Evolutionary conservation across 305 asterid genomes (phyloP), one percentile per base, ranked within the genome.

Genomic region (Fraxinus latifolia): DNA sequence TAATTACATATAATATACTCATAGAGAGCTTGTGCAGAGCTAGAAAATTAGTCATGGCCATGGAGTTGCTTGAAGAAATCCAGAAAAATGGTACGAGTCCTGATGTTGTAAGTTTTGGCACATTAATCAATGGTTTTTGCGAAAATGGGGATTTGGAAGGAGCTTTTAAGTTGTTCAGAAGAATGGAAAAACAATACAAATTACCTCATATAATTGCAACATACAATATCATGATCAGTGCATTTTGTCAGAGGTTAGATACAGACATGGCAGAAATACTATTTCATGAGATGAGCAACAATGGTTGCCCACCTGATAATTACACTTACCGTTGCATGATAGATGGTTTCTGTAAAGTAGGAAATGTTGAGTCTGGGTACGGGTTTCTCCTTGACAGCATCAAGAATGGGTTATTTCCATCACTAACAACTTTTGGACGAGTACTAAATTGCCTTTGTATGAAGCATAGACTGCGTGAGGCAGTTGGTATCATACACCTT

Each of bases 321-420:
- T 96, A 91, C 89, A 91, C 95, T 70, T 96, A 89, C 81, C 95
- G 89, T 11, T 89, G 95, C 72, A 90, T 96, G 96, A 89, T 94
- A n/a, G 94, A 91, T 78, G 98, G 97, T 65, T 93, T 93, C 85
- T 96, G 98, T 87, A 96, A 89, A 86, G 86, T 87, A 23, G 98
- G 92, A 75, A 87, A 92, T 23, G 71, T 84, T 37, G 95, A 94
- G 83, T 89, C 87, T 74, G 97, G 91, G 17, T 85, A 86, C 81
- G 55, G 34, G 44, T 89, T 87, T 82, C 92, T 94, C 75, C 92
- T 91, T 70, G 91, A 93, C 2, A 80, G 82, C 78, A 76, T 96
- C 55, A 36, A 25, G 60, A 85, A 84, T 81, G 95, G 93, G 81
- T 88, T 92, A 19, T 60, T 86, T 85, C 97, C 98, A 23, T 92